A percentile compares a stretch with the other conserved stretches of the same genome.
These are phyloP conservation scores for Trifolium dubium DNA, from an alignment of 306 rosid genomes.

Conservation along the genomic window DNA sequence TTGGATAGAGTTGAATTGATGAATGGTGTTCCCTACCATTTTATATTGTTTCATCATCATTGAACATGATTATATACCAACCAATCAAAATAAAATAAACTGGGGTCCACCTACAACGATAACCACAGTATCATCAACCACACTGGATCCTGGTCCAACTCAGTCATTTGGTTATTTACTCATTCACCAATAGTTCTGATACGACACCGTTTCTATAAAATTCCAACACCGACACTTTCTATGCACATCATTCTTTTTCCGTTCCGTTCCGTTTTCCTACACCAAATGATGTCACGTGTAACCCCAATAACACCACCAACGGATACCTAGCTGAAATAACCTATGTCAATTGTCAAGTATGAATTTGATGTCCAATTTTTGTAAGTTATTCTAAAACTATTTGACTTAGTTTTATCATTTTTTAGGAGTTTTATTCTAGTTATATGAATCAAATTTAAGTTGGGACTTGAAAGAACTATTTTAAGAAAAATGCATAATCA, in stretches of 20 bases:
- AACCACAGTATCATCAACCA: not conserved
- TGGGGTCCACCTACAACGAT: not conserved
- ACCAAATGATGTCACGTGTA: not conserved
- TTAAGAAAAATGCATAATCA: too few relatives aligned
- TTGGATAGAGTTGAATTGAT: not conserved
- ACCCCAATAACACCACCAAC: not conserved
- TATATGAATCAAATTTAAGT: too few relatives aligned
- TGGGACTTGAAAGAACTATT: too few relatives aligned
- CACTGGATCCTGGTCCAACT: not conserved
- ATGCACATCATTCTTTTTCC: not conserved
- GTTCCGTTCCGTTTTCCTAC: not conserved
- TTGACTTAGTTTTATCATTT: too few relatives aligned
- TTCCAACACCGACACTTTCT: constrained; percentile 17
- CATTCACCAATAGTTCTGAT: not conserved
- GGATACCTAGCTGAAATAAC: too few relatives aligned
- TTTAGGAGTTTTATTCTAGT: too few relatives aligned
- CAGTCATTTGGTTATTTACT: not conserved
- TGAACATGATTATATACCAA: not conserved
- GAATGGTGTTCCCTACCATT: not conserved
- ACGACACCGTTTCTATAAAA: not conserved
- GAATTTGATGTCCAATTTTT: too few relatives aligned
- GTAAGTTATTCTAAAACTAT: too few relatives aligned
- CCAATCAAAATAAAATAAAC: not conserved
- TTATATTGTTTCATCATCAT: not conserved
- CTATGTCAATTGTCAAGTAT: too few relatives aligned